Evolutionary conservation across 2,329 filamentous ascomycete genomes (phyloP).

Genomic region (Aureobasidium sp.): DNA sequence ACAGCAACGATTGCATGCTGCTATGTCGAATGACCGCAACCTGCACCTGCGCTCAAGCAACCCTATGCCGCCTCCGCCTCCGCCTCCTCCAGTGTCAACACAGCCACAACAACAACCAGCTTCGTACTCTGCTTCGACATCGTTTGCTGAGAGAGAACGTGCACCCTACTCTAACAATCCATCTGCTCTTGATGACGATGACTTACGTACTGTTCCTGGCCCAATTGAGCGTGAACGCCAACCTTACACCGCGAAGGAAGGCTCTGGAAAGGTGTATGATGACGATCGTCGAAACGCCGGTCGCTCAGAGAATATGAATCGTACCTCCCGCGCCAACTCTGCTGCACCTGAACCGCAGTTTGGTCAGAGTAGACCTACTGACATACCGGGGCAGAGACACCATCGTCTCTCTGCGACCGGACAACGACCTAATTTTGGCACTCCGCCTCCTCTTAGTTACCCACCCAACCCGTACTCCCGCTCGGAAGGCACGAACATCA

Average conservation of each 20-base stretch:
- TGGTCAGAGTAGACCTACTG: slow-evolving; percentile 8
- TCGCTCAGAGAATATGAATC: slow-evolving; percentile 6
- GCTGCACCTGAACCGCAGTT: slow-evolving; percentile 9
- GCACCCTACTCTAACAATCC: slow-evolving; percentile 30
- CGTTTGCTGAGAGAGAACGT: slow-evolving; percentile 31
- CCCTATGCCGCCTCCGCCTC: slow-evolving; percentile 27
- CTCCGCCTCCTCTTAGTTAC: background rate
- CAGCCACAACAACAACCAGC: slow-evolving; percentile 6
- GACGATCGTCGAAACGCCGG: slow-evolving; percentile 22
- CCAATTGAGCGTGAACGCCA: slow-evolving; percentile 59
- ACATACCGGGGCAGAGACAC: slow-evolving; percentile 11
- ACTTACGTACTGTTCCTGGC: slow-evolving; percentile 31
- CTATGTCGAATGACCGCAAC: slow-evolving; percentile 46
- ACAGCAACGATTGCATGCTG: slow-evolving; percentile 52
- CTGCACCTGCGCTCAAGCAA: slow-evolving; percentile 34
- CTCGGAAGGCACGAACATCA: slow-evolving; percentile 15
- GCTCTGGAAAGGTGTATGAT: slow-evolving; percentile 49
- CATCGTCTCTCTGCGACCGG: slow-evolving; percentile 12
- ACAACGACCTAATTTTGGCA: background rate
- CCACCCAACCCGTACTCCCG: slow-evolving; percentile 12
- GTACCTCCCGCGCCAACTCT: slow-evolving; percentile 12
- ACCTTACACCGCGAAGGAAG: slow-evolving; percentile 53
- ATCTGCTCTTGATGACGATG: slow-evolving; percentile 26
- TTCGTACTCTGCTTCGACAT: slow-evolving; percentile 9
- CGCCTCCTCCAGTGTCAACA: slow-evolving; percentile 18